phyloP scores from a whole-genome alignment of 2,329 filamentous ascomycete species.

The Sporothrix pallida region DNA sequence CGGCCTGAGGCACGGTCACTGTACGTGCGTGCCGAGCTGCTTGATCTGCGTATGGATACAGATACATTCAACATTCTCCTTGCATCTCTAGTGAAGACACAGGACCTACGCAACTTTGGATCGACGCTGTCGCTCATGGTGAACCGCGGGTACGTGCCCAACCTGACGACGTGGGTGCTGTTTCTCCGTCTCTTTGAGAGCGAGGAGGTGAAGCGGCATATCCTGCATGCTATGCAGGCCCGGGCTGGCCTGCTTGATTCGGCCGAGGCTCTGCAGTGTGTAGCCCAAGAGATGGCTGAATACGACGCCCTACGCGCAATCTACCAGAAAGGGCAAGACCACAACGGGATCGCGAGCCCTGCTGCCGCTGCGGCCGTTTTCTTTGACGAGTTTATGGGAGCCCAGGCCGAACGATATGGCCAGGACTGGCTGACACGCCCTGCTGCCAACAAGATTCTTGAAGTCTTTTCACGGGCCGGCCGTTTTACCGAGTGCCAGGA shows the following conservation, averaged over 20 bases:
- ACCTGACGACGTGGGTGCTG: constrained; percentile 55
- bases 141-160: constrained; percentile 48
- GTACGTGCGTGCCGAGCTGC: constrained; percentile 47
- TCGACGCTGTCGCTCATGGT: constrained; percentile 51
- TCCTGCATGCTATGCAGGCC: constrained; percentile 55
- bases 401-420: constrained; percentile 54
- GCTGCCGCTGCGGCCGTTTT: constrained; percentile 40
- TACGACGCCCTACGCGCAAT: constrained; percentile 52
- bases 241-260: constrained; percentile 50
- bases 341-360: not conserved
- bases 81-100: constrained; percentile 48
- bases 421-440: constrained; percentile 51
- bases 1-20: constrained; percentile 44
- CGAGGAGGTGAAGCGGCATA: constrained; percentile 58
- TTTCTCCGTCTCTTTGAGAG: constrained; percentile 62
- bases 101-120: constrained; percentile 53
- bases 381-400: constrained; percentile 48
- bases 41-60: constrained; percentile 52
- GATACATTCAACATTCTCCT: constrained; percentile 57
- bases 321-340: not conserved
- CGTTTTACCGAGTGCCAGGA: constrained; percentile 41
- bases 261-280: constrained; percentile 45
- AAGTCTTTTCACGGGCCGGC: constrained; percentile 52
- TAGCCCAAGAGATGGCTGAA: constrained; percentile 52
- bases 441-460: constrained; percentile 49